These are phyloP conservation scores for Picea glauca DNA, from an alignment of 75 land plant species.

Conservation along the genomic window DNA sequence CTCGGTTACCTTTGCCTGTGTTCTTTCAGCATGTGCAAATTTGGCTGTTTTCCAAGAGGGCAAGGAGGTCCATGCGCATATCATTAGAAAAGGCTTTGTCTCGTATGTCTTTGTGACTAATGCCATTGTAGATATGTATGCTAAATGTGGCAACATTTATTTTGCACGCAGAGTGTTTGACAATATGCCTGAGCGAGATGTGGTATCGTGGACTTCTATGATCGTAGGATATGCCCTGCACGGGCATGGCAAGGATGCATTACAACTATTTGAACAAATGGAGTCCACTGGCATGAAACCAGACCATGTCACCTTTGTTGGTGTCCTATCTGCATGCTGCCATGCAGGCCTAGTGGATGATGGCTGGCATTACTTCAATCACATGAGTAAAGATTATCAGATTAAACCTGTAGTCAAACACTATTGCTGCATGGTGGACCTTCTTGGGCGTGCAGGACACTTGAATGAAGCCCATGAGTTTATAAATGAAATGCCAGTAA, in stretches of 20 bases:
- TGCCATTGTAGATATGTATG: conserved; percentile 21
- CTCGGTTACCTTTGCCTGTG: conserved; percentile 5
- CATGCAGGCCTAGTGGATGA: conserved; percentile 8
- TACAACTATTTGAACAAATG: conserved; percentile 13
- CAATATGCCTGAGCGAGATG: conserved; percentile 6
- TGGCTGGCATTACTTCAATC: conserved; percentile 13
- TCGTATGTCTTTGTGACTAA: conserved; percentile 3
- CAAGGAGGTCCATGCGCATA: conserved; percentile 5
- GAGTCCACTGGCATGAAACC: conserved; percentile 1
- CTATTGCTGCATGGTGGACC: conserved; percentile 20
- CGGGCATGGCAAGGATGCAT: conserved; percentile 13
- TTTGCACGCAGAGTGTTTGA: conserved; percentile 22
- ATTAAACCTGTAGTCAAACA: conserved; percentile 18
- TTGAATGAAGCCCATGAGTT: conserved; percentile 15
- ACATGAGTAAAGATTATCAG: conserved; percentile 10
- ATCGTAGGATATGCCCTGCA: conserved; percentile 19
- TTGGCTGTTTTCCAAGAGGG: conserved; percentile 15
- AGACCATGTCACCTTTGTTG: conserved; percentile 14
- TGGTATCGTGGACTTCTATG: conserved; percentile 21
- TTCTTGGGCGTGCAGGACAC: conserved; percentile 14
- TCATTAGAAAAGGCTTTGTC: conserved; percentile 5
- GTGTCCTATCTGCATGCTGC: conserved; percentile 21
- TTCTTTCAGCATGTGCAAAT: conserved; percentile 13
- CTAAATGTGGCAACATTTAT: conserved; percentile 11
- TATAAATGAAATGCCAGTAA: conserved; percentile 22